Conservation (phyloP, 2,329 filamentous ascomycete genomes). For the Neoarthrinium moseri region DNA sequence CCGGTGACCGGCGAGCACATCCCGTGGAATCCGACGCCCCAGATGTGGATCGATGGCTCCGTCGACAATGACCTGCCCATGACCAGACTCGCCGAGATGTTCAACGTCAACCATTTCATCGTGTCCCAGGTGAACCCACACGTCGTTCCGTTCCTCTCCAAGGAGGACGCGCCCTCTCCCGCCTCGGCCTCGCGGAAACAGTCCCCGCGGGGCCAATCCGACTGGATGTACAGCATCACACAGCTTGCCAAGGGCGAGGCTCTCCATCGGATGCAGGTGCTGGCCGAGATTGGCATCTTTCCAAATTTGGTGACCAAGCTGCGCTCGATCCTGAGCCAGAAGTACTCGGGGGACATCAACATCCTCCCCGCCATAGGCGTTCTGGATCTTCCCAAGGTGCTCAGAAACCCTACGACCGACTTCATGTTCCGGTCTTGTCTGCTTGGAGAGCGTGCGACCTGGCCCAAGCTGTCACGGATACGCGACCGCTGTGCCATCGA, state of each 20-base stretch:
- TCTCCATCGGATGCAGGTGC: slow-evolving; percentile 75
- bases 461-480: slow-evolving; percentile 85
- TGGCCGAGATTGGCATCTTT: slow-evolving; percentile 78
- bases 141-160: slow-evolving; percentile 79
- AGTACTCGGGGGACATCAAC: slow-evolving; percentile 93
- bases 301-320: slow-evolving; percentile 77
- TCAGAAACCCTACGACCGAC: slow-evolving; percentile 80
- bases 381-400: slow-evolving; percentile 70
- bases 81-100: slow-evolving; percentile 87
- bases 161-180: slow-evolving; percentile 62
- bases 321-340: slow-evolving; percentile 80
- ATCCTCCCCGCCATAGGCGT: slow-evolving; percentile 80
- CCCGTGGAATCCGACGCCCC: slow-evolving; percentile 83
- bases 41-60: slow-evolving; percentile 90
- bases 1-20: slow-evolving; percentile 73
- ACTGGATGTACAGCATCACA: slow-evolving; percentile 67
- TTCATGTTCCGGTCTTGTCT: slow-evolving; percentile 82
- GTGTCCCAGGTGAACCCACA: slow-evolving; percentile 97
- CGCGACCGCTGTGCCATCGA: slow-evolving; percentile 88
- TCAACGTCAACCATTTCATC: slow-evolving; percentile 98
- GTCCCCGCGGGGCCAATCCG: slow-evolving; percentile 38
- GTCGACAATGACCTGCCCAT: slow-evolving; percentile 94
- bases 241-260: slow-evolving; percentile 76
- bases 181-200: slow-evolving; percentile 22
- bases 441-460: slow-evolving; percentile 81